Percentiles rank a stretch among this genome's conserved stretches.
Evolutionary conservation across 106 monocot genomes (phyloP).

Genomic region (Apostasia ramifera): DNA sequence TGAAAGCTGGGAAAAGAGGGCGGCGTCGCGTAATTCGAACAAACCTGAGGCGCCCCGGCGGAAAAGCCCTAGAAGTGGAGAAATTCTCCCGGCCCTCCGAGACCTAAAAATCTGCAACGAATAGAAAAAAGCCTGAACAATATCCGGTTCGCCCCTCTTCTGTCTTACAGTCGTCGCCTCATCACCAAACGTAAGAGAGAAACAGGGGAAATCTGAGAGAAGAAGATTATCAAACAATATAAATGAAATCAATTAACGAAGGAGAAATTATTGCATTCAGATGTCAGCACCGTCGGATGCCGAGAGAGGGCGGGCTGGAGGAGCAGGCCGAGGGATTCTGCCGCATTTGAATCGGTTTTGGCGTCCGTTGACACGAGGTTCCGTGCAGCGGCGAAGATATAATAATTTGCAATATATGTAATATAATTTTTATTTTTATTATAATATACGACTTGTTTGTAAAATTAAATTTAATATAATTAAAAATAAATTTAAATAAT

Average conservation of each 20-base stretch:
- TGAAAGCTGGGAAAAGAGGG: not conserved
- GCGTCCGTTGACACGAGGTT: conserved; percentile 21
- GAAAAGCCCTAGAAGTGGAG: conserved; percentile 3
- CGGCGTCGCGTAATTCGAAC: not conserved
- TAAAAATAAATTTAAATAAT: too few species aligned
- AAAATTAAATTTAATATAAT: too few species aligned
- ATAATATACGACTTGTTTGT: too few species aligned
- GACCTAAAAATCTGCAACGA: not conserved
- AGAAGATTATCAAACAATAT: not conserved
- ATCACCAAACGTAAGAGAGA: not conserved
- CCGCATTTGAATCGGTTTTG: conserved; percentile 15
- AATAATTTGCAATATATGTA: too few species aligned
- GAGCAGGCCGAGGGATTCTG: not conserved
- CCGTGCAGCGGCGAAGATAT: not conserved
- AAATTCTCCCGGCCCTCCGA: not conserved
- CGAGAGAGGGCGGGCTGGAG: not conserved
- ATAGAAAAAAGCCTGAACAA: not conserved
- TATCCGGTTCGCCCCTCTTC: not conserved
- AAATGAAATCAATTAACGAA: not conserved
- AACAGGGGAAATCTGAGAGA: not conserved
- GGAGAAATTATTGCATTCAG: not conserved
- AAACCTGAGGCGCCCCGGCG: too few species aligned
- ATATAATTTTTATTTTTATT: too few species aligned
- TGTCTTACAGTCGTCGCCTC: not conserved
- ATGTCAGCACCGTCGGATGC: not conserved